Percentiles rank a stretch among this genome's conserved stretches.
These are phyloP conservation scores for Castanea crenata DNA, from an alignment of 306 rosid species.

Conservation along the genomic window DNA sequence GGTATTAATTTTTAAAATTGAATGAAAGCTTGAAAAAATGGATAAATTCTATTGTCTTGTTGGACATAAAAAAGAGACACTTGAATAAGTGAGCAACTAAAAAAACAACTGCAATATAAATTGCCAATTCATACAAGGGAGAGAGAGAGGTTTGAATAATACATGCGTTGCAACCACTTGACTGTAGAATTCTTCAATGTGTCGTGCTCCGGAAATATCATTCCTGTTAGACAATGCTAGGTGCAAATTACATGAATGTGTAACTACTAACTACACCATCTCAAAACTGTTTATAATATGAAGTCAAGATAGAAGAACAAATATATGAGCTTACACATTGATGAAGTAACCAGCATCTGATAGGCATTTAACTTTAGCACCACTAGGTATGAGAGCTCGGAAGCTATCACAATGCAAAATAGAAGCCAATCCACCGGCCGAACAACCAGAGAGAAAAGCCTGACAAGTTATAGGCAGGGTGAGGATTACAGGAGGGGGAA, in stretches of 20 bases:
- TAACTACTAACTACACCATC: neutral
- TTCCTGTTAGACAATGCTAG: constrained; percentile 47
- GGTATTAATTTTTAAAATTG: neutral
- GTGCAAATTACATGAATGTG: constrained; percentile 8
- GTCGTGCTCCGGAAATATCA: constrained; percentile 73
- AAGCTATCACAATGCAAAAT: constrained; percentile 86
- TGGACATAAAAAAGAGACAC: neutral
- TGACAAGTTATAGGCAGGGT: constrained; percentile 25
- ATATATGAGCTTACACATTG: constrained; percentile 51
- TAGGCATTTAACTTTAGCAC: constrained; percentile 74
- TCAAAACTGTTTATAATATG: neutral
- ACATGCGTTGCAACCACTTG: constrained; percentile 79
- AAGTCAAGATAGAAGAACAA: constrained; percentile 1
- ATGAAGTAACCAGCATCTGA: constrained; percentile 96
- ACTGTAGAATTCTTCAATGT: constrained; percentile 50
- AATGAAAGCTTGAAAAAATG: constrained; percentile 16
- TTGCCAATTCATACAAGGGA: neutral
- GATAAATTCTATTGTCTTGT: neutral
- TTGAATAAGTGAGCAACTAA: neutral
- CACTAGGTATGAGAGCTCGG: constrained; percentile 52
- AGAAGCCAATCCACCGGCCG: constrained; percentile 93
- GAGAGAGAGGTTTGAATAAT: constrained; percentile 19
- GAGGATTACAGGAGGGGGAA: neutral
- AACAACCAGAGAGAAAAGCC: constrained; percentile 94
- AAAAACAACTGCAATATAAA: neutral